Percentiles rank a stretch among this genome's conserved stretches.
Conservation (phyloP, 225 moss, liverwort and hornwort species). For the Neckera pumila region DNA sequence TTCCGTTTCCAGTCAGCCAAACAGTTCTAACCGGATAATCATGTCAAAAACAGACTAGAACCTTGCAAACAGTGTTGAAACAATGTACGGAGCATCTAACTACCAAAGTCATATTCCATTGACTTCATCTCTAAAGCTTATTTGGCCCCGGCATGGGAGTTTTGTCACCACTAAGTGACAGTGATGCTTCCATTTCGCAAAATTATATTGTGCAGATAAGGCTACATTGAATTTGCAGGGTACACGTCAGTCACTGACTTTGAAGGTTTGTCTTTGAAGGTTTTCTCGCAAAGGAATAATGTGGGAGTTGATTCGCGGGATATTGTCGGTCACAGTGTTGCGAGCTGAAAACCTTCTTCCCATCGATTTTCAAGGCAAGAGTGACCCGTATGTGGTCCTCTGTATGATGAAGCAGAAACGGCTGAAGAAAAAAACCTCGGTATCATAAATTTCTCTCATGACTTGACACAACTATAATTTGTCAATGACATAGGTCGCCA, state of each 20-base stretch:
- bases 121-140: not conserved
- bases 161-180: not conserved
- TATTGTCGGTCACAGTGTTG: slow-evolving; percentile 62
- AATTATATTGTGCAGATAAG: not conserved
- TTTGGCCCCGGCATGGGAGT: not conserved
- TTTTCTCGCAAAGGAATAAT: slow-evolving; percentile 64
- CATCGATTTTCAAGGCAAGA: slow-evolving; percentile 54
- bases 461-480: not conserved
- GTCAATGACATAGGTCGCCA: not conserved
- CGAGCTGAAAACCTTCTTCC: slow-evolving; percentile 64
- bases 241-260: not conserved
- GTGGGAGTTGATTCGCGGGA: slow-evolving; percentile 74
- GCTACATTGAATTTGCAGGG: not conserved
- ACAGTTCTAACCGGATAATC: not conserved
- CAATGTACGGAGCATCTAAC: not conserved
- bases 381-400: slow-evolving; percentile 72
- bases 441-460: not conserved
- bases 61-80: not conserved
- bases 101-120: not conserved
- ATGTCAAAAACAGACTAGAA: not conserved
- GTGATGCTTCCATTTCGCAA: not conserved
- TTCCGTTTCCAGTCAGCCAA: not conserved
- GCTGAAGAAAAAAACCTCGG: slow-evolving; percentile 57
- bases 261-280: slow-evolving; percentile 10
- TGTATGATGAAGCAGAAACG: slow-evolving; percentile 51